Percentiles rank a stretch among this genome's conserved stretches.
Evolutionary conservation across 371 early-diverging fungal species (phyloP).

Genomic region (Mucor piriformis): DNA sequence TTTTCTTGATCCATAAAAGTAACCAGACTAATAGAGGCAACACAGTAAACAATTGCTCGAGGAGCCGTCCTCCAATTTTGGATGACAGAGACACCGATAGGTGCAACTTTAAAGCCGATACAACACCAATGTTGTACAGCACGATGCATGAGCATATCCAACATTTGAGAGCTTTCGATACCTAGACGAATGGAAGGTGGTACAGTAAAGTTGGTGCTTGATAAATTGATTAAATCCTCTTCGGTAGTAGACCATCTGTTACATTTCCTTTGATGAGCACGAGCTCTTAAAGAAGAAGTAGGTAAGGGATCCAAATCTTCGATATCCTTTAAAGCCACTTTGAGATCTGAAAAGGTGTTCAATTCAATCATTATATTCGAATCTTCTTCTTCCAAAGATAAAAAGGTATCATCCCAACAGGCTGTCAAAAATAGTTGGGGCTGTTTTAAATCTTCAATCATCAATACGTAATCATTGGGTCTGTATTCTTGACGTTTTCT

Average conservation of each 20-base stretch:
- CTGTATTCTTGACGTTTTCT: not conserved
- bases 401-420: slow-evolving; percentile 11
- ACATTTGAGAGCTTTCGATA: slow-evolving; percentile 18
- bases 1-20: slow-evolving; percentile 25
- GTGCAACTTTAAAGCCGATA: slow-evolving; percentile 31
- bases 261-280: not conserved
- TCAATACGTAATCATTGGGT: not conserved
- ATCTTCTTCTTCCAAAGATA: slow-evolving; percentile 11
- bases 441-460: not conserved
- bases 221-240: slow-evolving; percentile 8
- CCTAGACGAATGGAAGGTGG: slow-evolving; percentile 20
- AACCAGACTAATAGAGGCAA: slow-evolving; percentile 33
- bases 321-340: slow-evolving; percentile 16
- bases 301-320: slow-evolving; percentile 4
- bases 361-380: slow-evolving; percentile 12
- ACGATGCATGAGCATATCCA: slow-evolving; percentile 27
- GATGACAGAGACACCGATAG: slow-evolving; percentile 20
- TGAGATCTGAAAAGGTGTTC: slow-evolving; percentile 20
- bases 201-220: not conserved
- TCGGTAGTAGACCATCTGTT: slow-evolving; percentile 15
- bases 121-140: slow-evolving; percentile 36
- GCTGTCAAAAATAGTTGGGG: not conserved
- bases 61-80: slow-evolving; percentile 25
- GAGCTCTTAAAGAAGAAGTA: not conserved
- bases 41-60: slow-evolving; percentile 25